Evolutionary conservation across 352 stramenopile species (phyloP).

Genomic region (Phytopythium sindhum): DNA sequence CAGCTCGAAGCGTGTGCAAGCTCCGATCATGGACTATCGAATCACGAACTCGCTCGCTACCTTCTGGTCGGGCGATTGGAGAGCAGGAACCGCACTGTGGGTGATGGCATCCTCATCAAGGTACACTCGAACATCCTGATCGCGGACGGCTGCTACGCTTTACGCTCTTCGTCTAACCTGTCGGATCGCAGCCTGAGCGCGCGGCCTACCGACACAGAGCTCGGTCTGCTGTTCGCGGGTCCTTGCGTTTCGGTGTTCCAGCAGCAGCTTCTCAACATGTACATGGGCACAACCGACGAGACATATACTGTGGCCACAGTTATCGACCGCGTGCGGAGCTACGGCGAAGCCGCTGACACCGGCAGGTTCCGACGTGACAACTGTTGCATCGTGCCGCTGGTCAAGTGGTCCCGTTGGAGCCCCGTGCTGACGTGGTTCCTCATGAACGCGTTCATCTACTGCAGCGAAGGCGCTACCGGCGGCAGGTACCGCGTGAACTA

Average conservation of each 20-base stretch:
- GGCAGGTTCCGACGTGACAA: neutral
- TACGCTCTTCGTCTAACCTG: constrained; percentile 74
- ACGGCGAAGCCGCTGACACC: neutral
- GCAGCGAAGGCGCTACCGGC: constrained; percentile 70
- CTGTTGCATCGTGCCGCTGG: constrained; percentile 50
- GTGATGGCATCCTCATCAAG: constrained; percentile 51
- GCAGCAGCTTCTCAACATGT: constrained; percentile 69
- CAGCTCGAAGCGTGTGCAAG: constrained; percentile 51
- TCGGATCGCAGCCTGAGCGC: constrained; percentile 72
- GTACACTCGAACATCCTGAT: constrained; percentile 83
- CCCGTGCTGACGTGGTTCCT: constrained; percentile 74
- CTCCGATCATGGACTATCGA: constrained; percentile 35
- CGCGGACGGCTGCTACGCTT: constrained; percentile 59
- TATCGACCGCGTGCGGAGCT: constrained; percentile 11
- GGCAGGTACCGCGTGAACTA: constrained; percentile 67
- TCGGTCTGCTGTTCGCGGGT: constrained; percentile 57
- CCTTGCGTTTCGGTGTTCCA: constrained; percentile 41
- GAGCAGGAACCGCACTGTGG: neutral
- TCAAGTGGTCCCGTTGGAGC: constrained; percentile 57
- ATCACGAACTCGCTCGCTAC: constrained; percentile 35
- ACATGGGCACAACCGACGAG: constrained; percentile 33
- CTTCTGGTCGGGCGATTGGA: constrained; percentile 51
- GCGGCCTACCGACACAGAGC: constrained; percentile 65
- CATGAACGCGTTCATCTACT: constrained; percentile 79
- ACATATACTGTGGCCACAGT: constrained; percentile 29